phyloP scores from a whole-genome alignment of 352 stramenopile genomes.

The Globisporangium recalcitrans region DNA sequence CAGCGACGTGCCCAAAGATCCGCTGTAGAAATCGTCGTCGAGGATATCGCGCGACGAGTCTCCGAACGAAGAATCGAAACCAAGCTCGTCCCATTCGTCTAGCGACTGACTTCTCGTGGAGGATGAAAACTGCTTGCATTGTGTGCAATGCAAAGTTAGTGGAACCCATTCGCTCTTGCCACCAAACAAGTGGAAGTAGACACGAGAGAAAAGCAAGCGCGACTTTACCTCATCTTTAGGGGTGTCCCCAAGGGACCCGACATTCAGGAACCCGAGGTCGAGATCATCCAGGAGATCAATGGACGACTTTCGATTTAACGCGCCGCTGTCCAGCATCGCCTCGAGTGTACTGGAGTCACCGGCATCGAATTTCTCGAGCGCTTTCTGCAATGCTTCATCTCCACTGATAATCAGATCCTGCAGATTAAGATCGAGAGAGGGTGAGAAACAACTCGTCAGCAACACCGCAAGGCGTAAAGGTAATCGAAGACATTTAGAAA shows the following conservation, averaged over 20 bases:
- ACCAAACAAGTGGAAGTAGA: conserved; percentile 2
- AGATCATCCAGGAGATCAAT: conserved; percentile 84
- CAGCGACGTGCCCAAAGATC: conserved; percentile 76
- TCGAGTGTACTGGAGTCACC: conserved; percentile 82
- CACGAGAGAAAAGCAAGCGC: background rate
- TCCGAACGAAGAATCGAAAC: conserved; percentile 79
- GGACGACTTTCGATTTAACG: conserved; percentile 79
- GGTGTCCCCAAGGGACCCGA: conserved; percentile 77
- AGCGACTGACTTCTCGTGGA: conserved; percentile 64
- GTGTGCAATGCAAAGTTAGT: background rate
- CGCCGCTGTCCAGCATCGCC: conserved; percentile 77
- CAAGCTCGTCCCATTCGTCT: conserved; percentile 83
- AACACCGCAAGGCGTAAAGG: background rate
- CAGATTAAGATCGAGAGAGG: conserved; percentile 1
- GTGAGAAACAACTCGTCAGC: background rate
- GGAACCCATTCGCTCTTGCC: too few relatives aligned
- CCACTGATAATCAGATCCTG: conserved; percentile 90
- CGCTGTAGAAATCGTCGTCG: conserved; percentile 77
- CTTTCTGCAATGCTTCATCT: conserved; percentile 85
- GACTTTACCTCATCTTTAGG: conserved; percentile 67
- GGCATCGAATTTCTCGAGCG: conserved; percentile 86
- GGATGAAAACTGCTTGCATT: conserved; percentile 39
- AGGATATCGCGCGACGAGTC: conserved; percentile 76
- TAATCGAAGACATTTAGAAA: background rate
- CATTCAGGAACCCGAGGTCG: conserved; percentile 85